Conservation (phyloP, 768 basidiomycete species). For the Mrakia gelida region DNA sequence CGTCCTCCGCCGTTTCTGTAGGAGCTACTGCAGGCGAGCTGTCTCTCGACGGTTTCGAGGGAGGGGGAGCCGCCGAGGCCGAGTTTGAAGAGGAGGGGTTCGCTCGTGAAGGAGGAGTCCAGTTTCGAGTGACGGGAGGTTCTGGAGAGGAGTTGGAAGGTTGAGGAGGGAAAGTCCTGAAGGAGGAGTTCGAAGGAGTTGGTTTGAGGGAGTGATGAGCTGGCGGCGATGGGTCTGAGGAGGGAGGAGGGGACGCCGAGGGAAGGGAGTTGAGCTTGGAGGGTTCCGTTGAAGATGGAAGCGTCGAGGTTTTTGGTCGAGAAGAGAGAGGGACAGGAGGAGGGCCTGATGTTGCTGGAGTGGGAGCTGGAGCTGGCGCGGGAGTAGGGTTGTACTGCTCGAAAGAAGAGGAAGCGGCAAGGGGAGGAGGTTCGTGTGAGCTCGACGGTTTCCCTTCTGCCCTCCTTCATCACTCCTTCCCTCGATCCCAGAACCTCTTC, state of each 20-base stretch:
- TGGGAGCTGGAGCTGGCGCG: background rate
- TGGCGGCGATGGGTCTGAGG: too few relatives aligned
- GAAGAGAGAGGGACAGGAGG: conserved; percentile 6
- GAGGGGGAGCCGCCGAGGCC: background rate
- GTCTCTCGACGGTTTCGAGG: background rate
- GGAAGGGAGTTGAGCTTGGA: background rate
- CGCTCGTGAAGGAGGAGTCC: background rate
- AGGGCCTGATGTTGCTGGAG: conserved; percentile 1
- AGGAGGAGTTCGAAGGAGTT: background rate
- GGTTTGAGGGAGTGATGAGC: background rate
- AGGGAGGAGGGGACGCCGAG: background rate
- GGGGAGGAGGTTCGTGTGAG: conserved; percentile 3
- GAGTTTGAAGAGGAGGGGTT: background rate
- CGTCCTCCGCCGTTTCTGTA: background rate
- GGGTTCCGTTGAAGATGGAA: background rate
- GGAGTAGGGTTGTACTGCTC: background rate
- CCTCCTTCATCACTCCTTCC: background rate
- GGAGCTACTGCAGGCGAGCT: background rate
- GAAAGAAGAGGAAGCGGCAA: background rate
- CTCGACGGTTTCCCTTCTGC: background rate
- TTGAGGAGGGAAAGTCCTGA: background rate
- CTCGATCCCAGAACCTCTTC: background rate
- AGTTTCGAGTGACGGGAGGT: background rate
- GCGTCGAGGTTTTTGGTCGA: background rate
- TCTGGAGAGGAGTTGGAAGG: background rate